Base-by-base conservation (phyloP, 2,329 filamentous ascomycete genomes). In the Cephalotrichum gorgonifer region DNA sequence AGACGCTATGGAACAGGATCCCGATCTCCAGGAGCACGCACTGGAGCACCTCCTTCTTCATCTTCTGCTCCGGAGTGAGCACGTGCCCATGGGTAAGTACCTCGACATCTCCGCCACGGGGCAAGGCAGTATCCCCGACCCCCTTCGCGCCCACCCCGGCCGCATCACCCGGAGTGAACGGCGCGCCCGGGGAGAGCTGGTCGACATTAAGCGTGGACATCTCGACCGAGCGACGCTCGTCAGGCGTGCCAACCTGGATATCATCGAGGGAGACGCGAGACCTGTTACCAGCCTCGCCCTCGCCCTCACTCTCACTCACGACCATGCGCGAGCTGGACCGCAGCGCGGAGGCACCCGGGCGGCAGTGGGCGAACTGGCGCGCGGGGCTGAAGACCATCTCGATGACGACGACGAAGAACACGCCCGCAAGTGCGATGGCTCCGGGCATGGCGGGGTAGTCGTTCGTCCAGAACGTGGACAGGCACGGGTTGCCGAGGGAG, bases 371-470 rank as follows among this genome's bases (percentile, higher is more conserved):
- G 12, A 60, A 52, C 46, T 62, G 64, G 15, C 67, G 61, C 15
- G 64, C 63, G 0, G 71, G 71, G 38, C 71, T 69, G 50, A 82
- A 77, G 25, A 76, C 66, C 76, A 81, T 95, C 64, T 96, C 90
- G 52, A 96, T 75, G 11, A 83, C 74, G 9, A 91, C 85, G 6
- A 95, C 88, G 9, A 86, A 72, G 56, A 94, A 75, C 33, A 88
- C 86, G 26, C 85, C 82, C 11, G 81, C 70, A 79, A 95, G 88
- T 44, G 87, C 83, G 51, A 94, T 81, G 47, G 89, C 76, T 4
- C 88, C 88, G 1, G 88, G 81, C 68, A 93, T 86, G 22, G 87
- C 85, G 48, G 75, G 78, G 65, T 91, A 95, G 26, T 78, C 76
- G 41, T 81, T 58, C 58, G 78, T 89, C 80, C 88, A 94, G 60